Conservation (phyloP, 2,329 filamentous ascomycete genomes). For the Gaeumannomyces tritici region DNA sequence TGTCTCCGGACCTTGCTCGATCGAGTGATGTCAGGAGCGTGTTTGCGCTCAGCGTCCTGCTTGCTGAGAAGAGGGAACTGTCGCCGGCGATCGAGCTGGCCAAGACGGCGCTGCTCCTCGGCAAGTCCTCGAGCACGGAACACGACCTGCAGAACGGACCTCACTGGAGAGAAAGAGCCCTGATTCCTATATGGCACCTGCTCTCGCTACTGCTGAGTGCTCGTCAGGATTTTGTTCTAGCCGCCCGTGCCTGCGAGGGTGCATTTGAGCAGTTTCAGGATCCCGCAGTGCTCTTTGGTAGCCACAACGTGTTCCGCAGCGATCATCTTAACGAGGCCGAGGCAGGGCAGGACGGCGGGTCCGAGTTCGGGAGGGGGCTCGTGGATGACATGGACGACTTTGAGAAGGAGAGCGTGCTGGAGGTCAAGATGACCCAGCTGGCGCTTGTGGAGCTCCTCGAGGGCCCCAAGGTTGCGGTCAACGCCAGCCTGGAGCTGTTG, state of each 20-base stretch:
- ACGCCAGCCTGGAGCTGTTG: constrained; percentile 77
- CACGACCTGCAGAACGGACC: constrained; percentile 34
- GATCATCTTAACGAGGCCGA: constrained; percentile 56
- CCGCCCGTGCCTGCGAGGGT: constrained; percentile 75
- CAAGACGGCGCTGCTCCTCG: constrained; percentile 62
- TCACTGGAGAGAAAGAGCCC: constrained; percentile 52
- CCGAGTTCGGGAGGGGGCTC: constrained; percentile 32
- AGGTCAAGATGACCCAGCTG: constrained; percentile 93
- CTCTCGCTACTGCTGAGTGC: constrained; percentile 78
- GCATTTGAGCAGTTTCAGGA: constrained; percentile 85
- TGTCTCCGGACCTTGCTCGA: constrained; percentile 57
- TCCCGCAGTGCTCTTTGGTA: constrained; percentile 59
- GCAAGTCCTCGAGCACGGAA: constrained; percentile 34
- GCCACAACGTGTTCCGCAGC: constrained; percentile 49
- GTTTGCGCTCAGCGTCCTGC: constrained; percentile 73
- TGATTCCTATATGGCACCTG: constrained; percentile 84
- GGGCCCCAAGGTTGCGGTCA: constrained; percentile 76
- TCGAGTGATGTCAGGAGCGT: constrained; percentile 64
- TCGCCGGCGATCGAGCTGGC: constrained; percentile 72
- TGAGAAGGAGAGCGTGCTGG: constrained; percentile 81
- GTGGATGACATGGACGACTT: constrained; percentile 73
- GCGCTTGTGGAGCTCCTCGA: constrained; percentile 75
- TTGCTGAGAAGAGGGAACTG: constrained; percentile 79
- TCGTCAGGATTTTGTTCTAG: constrained; percentile 73
- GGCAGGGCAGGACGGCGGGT: constrained; percentile 16